A percentile compares a stretch with the other conserved stretches of the same genome.
Evolutionary conservation across 306 rosid species (phyloP).

Genomic region (Rubus parviflorus): DNA sequence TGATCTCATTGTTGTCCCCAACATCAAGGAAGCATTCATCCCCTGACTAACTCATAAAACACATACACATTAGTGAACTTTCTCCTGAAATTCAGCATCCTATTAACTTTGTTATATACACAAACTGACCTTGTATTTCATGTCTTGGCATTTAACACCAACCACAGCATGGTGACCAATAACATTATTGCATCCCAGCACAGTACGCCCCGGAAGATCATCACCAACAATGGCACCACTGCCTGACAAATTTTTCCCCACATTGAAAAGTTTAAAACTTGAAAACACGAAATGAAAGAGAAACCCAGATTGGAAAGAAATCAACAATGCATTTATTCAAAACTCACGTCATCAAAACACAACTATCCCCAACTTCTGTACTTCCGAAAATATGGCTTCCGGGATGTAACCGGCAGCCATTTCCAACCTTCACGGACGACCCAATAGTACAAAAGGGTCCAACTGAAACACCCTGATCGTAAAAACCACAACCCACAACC

Average conservation of each 20-base stretch:
- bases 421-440: conserved; percentile 66
- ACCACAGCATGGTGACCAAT: conserved; percentile 89
- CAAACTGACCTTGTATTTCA: conserved; percentile 75
- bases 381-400: conserved; percentile 87
- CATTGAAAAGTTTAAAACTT: background rate
- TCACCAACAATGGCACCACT: conserved; percentile 98
- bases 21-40: conserved; percentile 82
- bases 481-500: conserved; percentile 15
- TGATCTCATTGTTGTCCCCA: conserved; percentile 84
- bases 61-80: conserved; percentile 19
- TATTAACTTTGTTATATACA: background rate
- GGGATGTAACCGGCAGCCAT: conserved; percentile 66
- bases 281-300: background rate
- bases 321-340: background rate
- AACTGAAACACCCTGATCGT: conserved; percentile 71
- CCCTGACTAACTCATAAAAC: conserved; percentile 55
- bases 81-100: background rate
- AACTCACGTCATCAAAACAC: conserved; percentile 86
- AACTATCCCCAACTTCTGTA: conserved; percentile 71
- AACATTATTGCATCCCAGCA: conserved; percentile 70
- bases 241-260: conserved; percentile 41
- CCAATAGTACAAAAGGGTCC: conserved; percentile 96
- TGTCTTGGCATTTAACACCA: conserved; percentile 84
- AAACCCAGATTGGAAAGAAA: background rate
- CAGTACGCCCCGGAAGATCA: conserved; percentile 73